Conservation (phyloP, 2,329 filamentous ascomycete species). For the Sporothrix schenckii region DNA sequence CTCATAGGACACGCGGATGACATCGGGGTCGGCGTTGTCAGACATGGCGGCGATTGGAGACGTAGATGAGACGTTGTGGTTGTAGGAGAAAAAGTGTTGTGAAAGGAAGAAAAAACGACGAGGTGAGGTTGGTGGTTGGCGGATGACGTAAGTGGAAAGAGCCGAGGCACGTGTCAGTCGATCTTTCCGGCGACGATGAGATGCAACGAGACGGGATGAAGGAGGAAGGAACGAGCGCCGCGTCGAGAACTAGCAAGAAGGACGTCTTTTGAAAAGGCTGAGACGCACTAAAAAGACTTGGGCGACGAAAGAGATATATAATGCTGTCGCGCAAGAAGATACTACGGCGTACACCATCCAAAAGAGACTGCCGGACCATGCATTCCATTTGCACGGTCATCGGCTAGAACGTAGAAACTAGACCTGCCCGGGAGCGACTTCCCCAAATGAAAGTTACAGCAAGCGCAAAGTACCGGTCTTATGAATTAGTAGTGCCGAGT, state of each 20-base stretch:
- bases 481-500: slow-evolving; percentile 29
- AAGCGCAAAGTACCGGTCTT: background rate
- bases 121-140: slow-evolving; percentile 13
- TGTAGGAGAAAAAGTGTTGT: background rate
- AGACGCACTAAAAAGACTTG: background rate
- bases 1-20: slow-evolving; percentile 63
- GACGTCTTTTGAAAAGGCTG: background rate
- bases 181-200: background rate
- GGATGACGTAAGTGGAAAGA: slow-evolving; percentile 29
- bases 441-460: background rate
- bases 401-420: background rate
- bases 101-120: background rate
- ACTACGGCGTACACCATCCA: background rate
- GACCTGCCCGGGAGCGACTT: background rate
- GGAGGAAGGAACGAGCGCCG: slow-evolving; percentile 9
- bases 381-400: slow-evolving; percentile 11
- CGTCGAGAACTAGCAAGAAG: background rate
- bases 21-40: slow-evolving; percentile 34
- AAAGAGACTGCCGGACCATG: slow-evolving; percentile 8
- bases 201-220: slow-evolving; percentile 1
- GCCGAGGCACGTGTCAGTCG: slow-evolving; percentile 33
- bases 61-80: background rate
- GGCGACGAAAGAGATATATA: background rate
- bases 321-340: background rate
- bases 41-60: slow-evolving; percentile 25